A percentile compares a stretch with the other conserved stretches of the same genome.
phyloP scores from a whole-genome alignment of 805 yeast genomes.

The Ogataea corticis region DNA sequence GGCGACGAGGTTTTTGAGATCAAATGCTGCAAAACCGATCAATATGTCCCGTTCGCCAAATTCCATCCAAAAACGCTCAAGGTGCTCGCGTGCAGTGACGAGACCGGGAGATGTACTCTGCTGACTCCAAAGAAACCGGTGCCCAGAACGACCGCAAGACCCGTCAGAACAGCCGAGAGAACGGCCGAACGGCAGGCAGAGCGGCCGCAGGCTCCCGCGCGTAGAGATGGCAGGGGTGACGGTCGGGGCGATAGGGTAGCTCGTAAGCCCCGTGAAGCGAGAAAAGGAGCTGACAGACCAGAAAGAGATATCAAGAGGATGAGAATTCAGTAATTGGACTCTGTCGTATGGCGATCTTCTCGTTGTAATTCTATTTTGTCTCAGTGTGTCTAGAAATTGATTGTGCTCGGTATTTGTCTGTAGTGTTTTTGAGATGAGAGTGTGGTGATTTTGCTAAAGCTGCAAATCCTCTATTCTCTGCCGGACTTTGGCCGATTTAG shows the following conservation, averaged over 20 bases:
- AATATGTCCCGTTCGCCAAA: constrained; percentile 16
- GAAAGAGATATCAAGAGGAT: constrained; percentile 4
- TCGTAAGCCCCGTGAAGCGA: background rate
- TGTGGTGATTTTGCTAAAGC: background rate
- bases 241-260: background rate
- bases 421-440: constrained; percentile 5
- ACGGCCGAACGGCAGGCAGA: background rate
- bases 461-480: constrained; percentile 4
- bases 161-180: background rate
- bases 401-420: too few species aligned
- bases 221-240: background rate
- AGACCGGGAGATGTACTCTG: constrained; percentile 17
- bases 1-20: constrained; percentile 26
- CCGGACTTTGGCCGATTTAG: constrained; percentile 11
- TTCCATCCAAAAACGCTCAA: constrained; percentile 22
- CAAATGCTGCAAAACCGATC: constrained; percentile 28
- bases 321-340: constrained; percentile 6
- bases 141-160: constrained; percentile 1
- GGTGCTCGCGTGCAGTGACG: constrained; percentile 22
- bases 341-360: too few species aligned
- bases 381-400: too few species aligned
- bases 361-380: too few species aligned
- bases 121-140: constrained; percentile 14
- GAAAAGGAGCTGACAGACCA: too few species aligned
- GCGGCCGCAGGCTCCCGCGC: background rate